These are phyloP conservation scores for Eleusine indica DNA, from an alignment of 176 grass and related monocot species.

Conservation along the genomic window DNA sequence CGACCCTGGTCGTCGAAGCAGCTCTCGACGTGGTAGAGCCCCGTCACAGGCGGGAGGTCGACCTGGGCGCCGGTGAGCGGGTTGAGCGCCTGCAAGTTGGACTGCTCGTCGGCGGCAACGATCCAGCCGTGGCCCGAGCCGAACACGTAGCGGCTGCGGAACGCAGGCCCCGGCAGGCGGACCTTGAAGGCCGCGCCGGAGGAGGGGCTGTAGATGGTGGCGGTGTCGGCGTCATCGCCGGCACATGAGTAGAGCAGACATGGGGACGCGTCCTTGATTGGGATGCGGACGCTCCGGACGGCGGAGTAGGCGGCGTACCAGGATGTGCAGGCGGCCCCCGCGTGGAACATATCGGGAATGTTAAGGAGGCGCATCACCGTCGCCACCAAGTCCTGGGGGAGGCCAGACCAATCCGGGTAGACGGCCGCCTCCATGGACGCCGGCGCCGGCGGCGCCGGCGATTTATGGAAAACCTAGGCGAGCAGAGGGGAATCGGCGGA, in stretches of 20 bases:
- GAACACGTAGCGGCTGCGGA: constrained; percentile 13
- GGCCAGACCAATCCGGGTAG: no score
- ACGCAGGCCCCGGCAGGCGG: neutral
- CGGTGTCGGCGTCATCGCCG: neutral
- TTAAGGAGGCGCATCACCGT: neutral
- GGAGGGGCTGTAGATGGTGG: neutral
- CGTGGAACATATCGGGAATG: neutral
- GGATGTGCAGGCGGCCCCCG: neutral
- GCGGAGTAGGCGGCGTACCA: neutral
- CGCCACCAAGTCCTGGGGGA: neutral
- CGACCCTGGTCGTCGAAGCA: neutral
- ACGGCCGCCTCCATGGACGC: no score
- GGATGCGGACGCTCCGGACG: neutral
- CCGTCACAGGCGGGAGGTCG: neutral
- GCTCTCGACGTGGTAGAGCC: neutral
- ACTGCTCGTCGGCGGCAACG: constrained; percentile 6
- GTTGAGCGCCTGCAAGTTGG: constrained; percentile 26
- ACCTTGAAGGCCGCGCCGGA: neutral
- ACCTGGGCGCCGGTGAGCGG: neutral
- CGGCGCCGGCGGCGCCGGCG: no score
- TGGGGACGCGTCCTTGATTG: neutral
- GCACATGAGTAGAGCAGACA: constrained; percentile 16
- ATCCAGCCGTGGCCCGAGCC: constrained; percentile 33
- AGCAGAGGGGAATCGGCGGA: no score
- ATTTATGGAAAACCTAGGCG: no score